phyloP scores from a whole-genome alignment of 2,329 filamentous ascomycete genomes.

The Drechmeria coniospora region DNA sequence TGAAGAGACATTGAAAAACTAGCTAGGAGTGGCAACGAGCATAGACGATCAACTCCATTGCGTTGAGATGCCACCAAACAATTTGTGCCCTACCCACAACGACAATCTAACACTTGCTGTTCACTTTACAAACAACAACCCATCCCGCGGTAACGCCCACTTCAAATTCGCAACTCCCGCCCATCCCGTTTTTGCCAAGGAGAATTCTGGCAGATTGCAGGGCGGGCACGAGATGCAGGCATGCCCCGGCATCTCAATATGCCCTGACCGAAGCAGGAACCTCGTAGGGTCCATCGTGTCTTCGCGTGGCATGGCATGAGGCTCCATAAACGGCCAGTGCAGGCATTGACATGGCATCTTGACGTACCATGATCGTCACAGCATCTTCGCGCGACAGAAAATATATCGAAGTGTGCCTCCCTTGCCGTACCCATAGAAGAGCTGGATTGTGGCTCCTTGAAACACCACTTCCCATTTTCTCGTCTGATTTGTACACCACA shows the following conservation, averaged over 20 bases:
- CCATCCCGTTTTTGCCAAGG: constrained; percentile 15
- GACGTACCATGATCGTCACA: too few relatives aligned
- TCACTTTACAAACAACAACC: constrained; percentile 14
- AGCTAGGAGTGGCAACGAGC: constrained; percentile 22
- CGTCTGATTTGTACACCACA: too few relatives aligned
- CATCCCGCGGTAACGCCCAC: constrained; percentile 19
- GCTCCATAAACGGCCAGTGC: too few relatives aligned
- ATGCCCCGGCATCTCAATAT: too few relatives aligned
- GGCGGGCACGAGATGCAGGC: constrained; percentile 8
- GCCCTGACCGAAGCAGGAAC: too few relatives aligned
- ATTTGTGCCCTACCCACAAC: constrained; percentile 17
- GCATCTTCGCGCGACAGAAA: too few relatives aligned
- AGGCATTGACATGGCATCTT: too few relatives aligned
- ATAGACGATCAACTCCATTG: constrained; percentile 13
- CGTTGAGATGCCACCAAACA: constrained; percentile 17
- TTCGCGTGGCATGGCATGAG: too few relatives aligned
- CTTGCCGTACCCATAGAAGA: too few relatives aligned
- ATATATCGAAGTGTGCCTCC: too few relatives aligned
- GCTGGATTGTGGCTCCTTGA: too few relatives aligned
- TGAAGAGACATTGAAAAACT: constrained; percentile 19
- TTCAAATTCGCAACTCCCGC: constrained; percentile 15
- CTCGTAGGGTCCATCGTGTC: constrained; percentile 4
- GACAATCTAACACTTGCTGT: constrained; percentile 25
- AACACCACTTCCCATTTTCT: too few relatives aligned
- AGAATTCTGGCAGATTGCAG: constrained; percentile 13